These are phyloP conservation scores for Nemania abortiva DNA, from an alignment of 2,329 filamentous ascomycete genomes.

Conservation along the genomic window DNA sequence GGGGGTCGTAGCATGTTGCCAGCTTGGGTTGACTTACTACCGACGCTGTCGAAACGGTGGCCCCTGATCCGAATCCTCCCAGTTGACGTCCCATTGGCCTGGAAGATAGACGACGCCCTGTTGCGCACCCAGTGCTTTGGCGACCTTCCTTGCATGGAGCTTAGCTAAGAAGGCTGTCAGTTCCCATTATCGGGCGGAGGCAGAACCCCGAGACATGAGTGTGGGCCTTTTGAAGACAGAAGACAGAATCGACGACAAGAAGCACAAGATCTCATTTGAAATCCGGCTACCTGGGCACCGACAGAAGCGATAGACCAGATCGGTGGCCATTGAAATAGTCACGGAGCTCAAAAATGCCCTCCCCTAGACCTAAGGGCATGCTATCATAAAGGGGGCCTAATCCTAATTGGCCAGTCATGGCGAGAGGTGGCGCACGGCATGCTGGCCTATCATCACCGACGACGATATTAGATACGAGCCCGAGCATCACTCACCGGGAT, in stretches of 20 bases:
- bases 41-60: constrained; percentile 68
- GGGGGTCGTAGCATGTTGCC: not conserved
- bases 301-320: not conserved
- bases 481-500: constrained; percentile 52
- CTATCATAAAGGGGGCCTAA: not conserved
- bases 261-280: not conserved
- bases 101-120: constrained; percentile 68
- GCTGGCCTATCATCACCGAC: not conserved
- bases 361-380: not conserved
- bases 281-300: not conserved
- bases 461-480: not conserved
- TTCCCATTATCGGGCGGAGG: not conserved
- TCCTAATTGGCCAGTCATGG: not conserved
- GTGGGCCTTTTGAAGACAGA: not conserved
- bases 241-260: not conserved
- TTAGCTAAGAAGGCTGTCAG: constrained; percentile 58
- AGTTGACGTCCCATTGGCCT: constrained; percentile 63
- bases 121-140: constrained; percentile 60
- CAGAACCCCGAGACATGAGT: no score
- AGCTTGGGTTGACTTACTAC: constrained; percentile 60
- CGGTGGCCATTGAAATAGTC: not conserved
- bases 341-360: not conserved
- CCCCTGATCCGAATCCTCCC: constrained; percentile 70
- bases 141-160: constrained; percentile 68
- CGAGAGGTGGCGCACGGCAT: not conserved